phyloP scores from a whole-genome alignment of 192 early-diverging fungal genomes.

The Podila horticola region DNA sequence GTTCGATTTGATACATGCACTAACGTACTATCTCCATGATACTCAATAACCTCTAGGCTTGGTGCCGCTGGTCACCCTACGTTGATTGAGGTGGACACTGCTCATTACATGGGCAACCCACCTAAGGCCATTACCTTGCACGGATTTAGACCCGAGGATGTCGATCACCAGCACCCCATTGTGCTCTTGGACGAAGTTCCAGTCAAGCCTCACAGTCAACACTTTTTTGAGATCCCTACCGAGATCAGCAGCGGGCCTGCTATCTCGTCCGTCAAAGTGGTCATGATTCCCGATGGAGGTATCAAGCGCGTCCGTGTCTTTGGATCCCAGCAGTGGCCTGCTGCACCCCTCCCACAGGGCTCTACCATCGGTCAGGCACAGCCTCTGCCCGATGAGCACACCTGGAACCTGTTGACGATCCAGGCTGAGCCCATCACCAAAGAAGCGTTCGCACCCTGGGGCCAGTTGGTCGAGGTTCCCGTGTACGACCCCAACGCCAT shows the following conservation, averaged over 20 bases:
- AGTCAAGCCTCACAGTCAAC: slow-evolving; percentile 70
- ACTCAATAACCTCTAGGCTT: slow-evolving; percentile 62
- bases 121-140: slow-evolving; percentile 80
- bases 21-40: not conserved
- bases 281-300: slow-evolving; percentile 81
- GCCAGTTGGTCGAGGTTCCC: slow-evolving; percentile 73
- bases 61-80: slow-evolving; percentile 76
- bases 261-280: slow-evolving; percentile 63
- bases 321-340: slow-evolving; percentile 63
- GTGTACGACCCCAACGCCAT: slow-evolving; percentile 38
- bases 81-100: slow-evolving; percentile 85
- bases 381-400: slow-evolving; percentile 12
- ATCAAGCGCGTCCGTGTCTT: slow-evolving; percentile 86
- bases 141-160: slow-evolving; percentile 45
- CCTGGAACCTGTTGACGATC: slow-evolving; percentile 49
- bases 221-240: slow-evolving; percentile 69
- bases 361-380: slow-evolving; percentile 19
- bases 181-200: slow-evolving; percentile 25
- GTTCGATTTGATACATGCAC: too few relatives aligned
- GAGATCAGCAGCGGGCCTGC: slow-evolving; percentile 28
- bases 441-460: slow-evolving; percentile 77
- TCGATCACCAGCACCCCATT: slow-evolving; percentile 19
- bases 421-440: slow-evolving; percentile 72
- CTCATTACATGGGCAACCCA: slow-evolving; percentile 90
- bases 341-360: slow-evolving; percentile 4